Evolutionary conservation across 139 green algal species (phyloP).

Genomic region (Volvox reticuliferus): DNA sequence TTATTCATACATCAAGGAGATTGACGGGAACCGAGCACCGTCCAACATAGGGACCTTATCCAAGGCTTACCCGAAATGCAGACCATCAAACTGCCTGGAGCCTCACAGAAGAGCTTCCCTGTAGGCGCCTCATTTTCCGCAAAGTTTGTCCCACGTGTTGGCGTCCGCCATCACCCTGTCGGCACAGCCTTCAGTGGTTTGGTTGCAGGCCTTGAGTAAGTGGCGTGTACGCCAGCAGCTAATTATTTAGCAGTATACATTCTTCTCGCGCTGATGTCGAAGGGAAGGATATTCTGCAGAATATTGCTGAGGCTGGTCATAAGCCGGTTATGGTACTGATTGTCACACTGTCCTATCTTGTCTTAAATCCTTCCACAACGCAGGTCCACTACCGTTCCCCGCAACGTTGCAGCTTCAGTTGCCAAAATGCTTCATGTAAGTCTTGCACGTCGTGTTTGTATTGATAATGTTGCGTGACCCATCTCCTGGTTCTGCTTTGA

Average conservation of each 20-base stretch:
- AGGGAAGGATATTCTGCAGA: background rate
- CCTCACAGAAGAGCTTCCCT: background rate
- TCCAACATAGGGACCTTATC: slow-evolving; percentile 36
- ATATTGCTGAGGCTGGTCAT: background rate
- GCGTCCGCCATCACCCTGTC: background rate
- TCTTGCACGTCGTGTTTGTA: background rate
- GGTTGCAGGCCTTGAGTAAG: background rate
- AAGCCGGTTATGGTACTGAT: slow-evolving; percentile 20
- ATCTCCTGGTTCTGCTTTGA: background rate
- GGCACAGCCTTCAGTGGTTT: background rate
- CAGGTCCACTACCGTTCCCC: background rate
- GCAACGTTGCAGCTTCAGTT: background rate
- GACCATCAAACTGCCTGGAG: background rate
- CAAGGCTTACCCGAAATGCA: slow-evolving; percentile 13
- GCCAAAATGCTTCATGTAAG: slow-evolving; percentile 45
- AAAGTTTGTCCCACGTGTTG: slow-evolving; percentile 14
- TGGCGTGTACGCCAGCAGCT: background rate
- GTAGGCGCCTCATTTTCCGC: background rate
- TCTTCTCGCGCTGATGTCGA: background rate
- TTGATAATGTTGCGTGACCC: background rate
- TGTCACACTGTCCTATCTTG: slow-evolving; percentile 10
- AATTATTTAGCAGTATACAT: background rate
- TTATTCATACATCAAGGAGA: background rate
- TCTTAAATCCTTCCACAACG: background rate
- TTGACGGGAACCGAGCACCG: background rate